Evolutionary conservation across 805 yeast genomes (phyloP), one percentile per base, ranked within the genome.

Genomic region (Lachancea kluyveri): DNA sequence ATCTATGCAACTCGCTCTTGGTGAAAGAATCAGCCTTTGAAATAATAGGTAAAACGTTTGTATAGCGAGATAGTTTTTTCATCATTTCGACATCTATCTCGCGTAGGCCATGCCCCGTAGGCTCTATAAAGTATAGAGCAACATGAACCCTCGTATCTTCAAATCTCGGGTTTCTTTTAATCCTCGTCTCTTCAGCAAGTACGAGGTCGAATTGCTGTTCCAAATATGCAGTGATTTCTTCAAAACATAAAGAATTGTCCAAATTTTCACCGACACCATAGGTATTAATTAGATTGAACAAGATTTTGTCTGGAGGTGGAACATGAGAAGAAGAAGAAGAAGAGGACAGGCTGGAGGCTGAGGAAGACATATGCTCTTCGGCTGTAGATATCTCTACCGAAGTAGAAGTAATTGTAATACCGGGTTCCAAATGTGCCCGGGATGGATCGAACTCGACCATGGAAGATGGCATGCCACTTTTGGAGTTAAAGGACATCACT

Each of bases 171-270:
- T 85, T 84, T 68, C 96, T 78, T 57, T 72, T 72, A 42, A 87
- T 84, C 41, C 90, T 69, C 1, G 92, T 82, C 56, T 87, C 96
- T 54, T 87, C 95, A 2, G 84, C 85, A 28, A 87, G 67, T 0
- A 83, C 86, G 35, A 70, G 63, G 52, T 80, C 88, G 51, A 81
- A 82, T 51, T 82, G 90, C 52, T 79, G 86, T 52, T 79, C 81
- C 48, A 83, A 59, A 52, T 71, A 83, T 35, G 68, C 66, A 32
- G 74, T 72, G 31, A 82, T 72, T 50, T 82, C 92, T 8, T 61
- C 64, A 48, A 72, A 75, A 50, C 90, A 80, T 30, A 79, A 45
- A 28, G 73, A 67, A 56, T 80, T 81, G 59, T 84, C 80, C 43
- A 84, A 66, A 54, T 78, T 77, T 46, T 80, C 88, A 25, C 90